Evolutionary conservation across 2,329 filamentous ascomycete species (phyloP).

Genomic region (Zymoseptoria pseudotritici): DNA sequence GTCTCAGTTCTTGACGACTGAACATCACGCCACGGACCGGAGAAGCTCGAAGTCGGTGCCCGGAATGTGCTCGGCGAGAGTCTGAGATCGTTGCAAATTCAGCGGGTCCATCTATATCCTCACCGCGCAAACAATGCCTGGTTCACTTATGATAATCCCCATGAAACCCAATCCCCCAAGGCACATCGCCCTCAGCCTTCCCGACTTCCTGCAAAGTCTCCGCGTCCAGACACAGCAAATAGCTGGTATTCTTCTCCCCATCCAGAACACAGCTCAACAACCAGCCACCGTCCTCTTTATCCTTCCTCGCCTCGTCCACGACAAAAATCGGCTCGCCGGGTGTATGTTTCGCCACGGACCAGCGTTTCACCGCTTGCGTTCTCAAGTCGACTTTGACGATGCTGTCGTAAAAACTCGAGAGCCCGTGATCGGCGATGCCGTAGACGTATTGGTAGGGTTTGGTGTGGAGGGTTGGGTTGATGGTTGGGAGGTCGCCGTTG

Average conservation of each 20-base stretch:
- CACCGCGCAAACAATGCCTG: not conserved
- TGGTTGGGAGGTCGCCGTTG: conserved; percentile 57
- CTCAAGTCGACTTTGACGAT: conserved; percentile 59
- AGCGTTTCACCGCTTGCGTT: conserved; percentile 47
- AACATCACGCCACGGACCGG: not conserved
- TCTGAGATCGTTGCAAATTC: not conserved
- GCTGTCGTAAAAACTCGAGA: conserved; percentile 54
- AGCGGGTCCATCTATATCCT: not conserved
- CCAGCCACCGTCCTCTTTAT: conserved; percentile 56
- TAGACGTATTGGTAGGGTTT: conserved; percentile 56
- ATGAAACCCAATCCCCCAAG: conserved; percentile 54
- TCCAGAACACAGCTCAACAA: conserved; percentile 59
- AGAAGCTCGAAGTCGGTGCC: not conserved
- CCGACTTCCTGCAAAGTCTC: conserved; percentile 56
- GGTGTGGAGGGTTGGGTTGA: conserved; percentile 52
- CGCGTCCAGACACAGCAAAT: conserved; percentile 59
- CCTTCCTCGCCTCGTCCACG: conserved; percentile 37
- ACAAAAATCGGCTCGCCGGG: conserved; percentile 66
- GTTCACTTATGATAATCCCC: not conserved
- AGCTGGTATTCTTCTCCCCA: conserved; percentile 51
- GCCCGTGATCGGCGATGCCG: conserved; percentile 48
- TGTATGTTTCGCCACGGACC: conserved; percentile 55
- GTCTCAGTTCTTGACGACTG: not conserved
- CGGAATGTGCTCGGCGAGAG: not conserved
- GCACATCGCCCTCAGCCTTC: conserved; percentile 54